Percentiles rank a stretch among this genome's conserved stretches.
These are phyloP conservation scores for Agastache rugosa DNA, from an alignment of 257 asterid species.

Conservation along the genomic window DNA sequence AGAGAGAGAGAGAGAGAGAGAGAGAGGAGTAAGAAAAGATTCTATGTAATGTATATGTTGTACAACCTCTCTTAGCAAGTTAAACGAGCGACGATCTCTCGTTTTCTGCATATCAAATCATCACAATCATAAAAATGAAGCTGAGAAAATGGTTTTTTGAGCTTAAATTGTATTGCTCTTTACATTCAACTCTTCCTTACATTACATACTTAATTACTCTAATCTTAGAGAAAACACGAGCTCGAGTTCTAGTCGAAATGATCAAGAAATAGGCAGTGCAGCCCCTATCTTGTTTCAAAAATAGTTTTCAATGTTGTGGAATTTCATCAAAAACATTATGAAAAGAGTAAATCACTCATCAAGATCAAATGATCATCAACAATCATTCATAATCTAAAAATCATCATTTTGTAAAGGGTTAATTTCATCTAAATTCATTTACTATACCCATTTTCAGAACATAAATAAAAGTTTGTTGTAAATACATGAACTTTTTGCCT, in stretches of 20 bases:
- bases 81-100: background rate
- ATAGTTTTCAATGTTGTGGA: constrained; percentile 10
- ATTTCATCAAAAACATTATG: background rate
- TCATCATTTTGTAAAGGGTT: background rate
- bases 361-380: constrained; percentile 13
- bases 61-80: constrained; percentile 2
- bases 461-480: too few species aligned
- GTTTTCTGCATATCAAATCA: background rate
- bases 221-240: background rate
- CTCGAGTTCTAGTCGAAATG: background rate
- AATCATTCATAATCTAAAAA: background rate
- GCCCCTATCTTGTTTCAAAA: background rate
- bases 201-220: background rate
- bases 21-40: background rate
- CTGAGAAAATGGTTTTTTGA: background rate
- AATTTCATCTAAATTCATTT: too few species aligned
- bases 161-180: background rate
- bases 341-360: background rate
- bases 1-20: background rate
- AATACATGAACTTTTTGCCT: too few species aligned
- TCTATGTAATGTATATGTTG: background rate
- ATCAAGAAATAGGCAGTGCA: background rate
- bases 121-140: background rate
- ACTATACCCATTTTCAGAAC: too few species aligned
- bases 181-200: background rate